Evolutionary conservation across 1,139 yeast genomes (phyloP), one percentile per base, ranked within the genome.

Genomic region (Yamadazyma diddensiae): DNA sequence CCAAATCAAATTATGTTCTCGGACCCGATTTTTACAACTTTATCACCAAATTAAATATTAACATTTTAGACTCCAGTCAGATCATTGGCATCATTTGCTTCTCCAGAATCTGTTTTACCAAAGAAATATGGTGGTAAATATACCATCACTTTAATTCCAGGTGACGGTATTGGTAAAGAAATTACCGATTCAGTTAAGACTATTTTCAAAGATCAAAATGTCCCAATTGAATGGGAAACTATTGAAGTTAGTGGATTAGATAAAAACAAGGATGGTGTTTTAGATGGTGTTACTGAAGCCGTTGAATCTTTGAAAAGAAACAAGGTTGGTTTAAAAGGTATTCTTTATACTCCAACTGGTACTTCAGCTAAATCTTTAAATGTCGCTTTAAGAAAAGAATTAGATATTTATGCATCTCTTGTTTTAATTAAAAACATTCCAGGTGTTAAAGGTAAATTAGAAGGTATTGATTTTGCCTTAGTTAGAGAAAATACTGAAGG

Each of bases 401-500:
- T 92, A 53, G 97, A 92, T 63, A 86, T 92, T 53, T 92, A 82
- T 57, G 98, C 98, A 42, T 86, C 95, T 27, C 77, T 92, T 49
- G 94, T 94, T 17, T 73, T 90, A 55, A 87, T 88, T 72, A 90
- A 92, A 73, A 85, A 85, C 66, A 80, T 92, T 43, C 95, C 95
- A 42, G 97, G 98, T 63, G 95, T 88, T 49, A 75, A 85, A 65
- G 82, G 95, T 45, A 85, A 92, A 62, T 77, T 87, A 59, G 75
- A 81, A 42, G 88, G 85, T 47, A 85, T 90, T 47, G 97, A 90
- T 69, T 78, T 90, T 60, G 97, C 90, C 30, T 75, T 92, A 47
- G 94, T 92, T 55, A 87, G 98, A 75, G 98, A 92, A 70, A 92
- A 92, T 77, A 76, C 77, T 47, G 97, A 92, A 71, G 97, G 97